Conservation (phyloP, 148 eudicot genomes). For the Rhododendron molle region DNA sequence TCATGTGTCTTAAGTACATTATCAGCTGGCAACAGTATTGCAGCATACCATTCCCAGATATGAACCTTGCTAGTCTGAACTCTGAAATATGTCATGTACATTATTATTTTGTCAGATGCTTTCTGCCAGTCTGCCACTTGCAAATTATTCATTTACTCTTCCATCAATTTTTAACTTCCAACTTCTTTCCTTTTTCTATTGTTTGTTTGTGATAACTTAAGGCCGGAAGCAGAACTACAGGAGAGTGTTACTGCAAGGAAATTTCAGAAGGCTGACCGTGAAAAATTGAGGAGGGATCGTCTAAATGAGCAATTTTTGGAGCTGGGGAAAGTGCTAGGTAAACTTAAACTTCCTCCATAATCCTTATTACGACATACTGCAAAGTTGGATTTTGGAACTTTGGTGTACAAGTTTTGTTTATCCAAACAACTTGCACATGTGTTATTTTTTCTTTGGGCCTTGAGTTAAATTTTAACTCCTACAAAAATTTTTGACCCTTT, state of each 20-base stretch:
- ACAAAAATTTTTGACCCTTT: neutral
- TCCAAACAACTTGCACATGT: neutral
- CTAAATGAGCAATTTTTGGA: constrained; percentile 77
- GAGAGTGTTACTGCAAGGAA: constrained; percentile 46
- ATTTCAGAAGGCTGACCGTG: constrained; percentile 84
- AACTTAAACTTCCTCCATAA: neutral
- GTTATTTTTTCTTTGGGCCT: neutral
- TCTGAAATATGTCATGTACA: neutral
- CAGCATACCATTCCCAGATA: neutral
- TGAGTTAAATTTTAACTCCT: neutral
- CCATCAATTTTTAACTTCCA: neutral
- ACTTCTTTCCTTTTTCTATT: neutral
- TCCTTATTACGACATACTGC: neutral
- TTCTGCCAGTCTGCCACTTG: neutral
- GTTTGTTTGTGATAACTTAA: constrained; percentile 11
- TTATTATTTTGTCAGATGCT: neutral
- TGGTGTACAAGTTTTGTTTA: neutral
- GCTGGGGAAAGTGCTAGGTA: constrained; percentile 72
- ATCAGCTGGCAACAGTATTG: neutral
- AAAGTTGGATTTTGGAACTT: neutral
- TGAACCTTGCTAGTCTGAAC: neutral
- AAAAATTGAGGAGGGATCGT: constrained; percentile 82
- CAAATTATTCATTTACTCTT: neutral
- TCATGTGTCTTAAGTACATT: neutral
- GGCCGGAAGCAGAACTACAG: constrained; percentile 34